Base-by-base conservation (phyloP, 306 rosid genomes). In the Fragaria ananassa region DNA sequence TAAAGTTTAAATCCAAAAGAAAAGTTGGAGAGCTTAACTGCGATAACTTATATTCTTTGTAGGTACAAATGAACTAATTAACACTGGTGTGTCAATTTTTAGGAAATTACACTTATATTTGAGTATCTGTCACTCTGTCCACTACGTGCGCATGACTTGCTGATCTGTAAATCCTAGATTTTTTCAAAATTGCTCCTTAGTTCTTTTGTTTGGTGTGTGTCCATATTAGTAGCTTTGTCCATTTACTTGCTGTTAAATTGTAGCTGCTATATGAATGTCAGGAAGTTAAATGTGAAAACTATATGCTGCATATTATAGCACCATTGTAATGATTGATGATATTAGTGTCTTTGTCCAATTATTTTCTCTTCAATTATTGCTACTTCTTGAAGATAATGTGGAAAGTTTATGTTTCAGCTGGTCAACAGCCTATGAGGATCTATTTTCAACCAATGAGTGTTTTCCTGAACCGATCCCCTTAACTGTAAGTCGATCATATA, bases 361-460 rank as follows among this genome's bases (percentile, higher is more conserved):
- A 14, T 2, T 1, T 3, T 75, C 66, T 77, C 50, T 35, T 68
- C 29, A 64, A 64, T 17, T 64, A 10, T 68, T 60, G 42, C 44
- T 72, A 74, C 70, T 80, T 9, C 29, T 62, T 35, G 45, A 35
- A 75, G 45, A 41, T 85, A 57, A 77, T 74, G 72, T 46, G 8
- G 67, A 34, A 62, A 57, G 63, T 8, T 82, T 71, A 57, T 83
- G n/a, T 83, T 87, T 82, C 92, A 95, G 99, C 80, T 95, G 99
- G 99, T 86, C 99, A n/a, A 90, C 92, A 4, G 83, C 96, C 25
- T 95, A 95, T 74, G 97, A 92, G 71, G 99, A 95, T 69, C 75
- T 95, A 23, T 89, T 95, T 79, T 89, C 87, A 47, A 87, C 88
- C 7, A 70, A 83, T 46, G 97, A 92, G 45, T 90, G 92, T 72